These are phyloP conservation scores for Podospora comata DNA, from an alignment of 495 filamentous ascomycete genomes.

Conservation along the genomic window DNA sequence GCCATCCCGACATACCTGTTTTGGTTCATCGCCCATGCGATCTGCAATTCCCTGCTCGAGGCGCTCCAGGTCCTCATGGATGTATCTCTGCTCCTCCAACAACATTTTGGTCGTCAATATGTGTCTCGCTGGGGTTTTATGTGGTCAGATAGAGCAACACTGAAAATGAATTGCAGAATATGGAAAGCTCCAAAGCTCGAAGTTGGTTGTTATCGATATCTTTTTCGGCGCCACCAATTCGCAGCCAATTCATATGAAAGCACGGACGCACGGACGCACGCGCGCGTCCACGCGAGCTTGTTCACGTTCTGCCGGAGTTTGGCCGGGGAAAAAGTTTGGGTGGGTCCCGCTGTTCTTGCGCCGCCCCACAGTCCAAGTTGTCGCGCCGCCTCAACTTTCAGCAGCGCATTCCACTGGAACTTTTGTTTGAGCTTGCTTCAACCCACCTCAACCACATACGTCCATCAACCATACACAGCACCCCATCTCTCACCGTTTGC, in stretches of 20 bases:
- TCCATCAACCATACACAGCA: not conserved
- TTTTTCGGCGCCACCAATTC: conserved; percentile 9
- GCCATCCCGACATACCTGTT: conserved; percentile 61
- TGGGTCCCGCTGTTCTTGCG: not conserved
- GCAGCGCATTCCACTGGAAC: conserved; percentile 4
- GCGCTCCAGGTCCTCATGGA: conserved; percentile 94
- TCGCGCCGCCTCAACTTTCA: conserved; percentile 1
- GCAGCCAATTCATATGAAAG: not conserved
- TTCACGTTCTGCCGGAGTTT: not conserved
- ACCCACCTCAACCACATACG: not conserved
- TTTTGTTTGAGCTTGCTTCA: conserved; percentile 6
- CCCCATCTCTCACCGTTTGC: not conserved
- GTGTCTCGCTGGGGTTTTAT: not conserved
- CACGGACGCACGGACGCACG: not conserved
- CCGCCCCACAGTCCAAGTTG: not conserved
- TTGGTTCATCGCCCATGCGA: conserved; percentile 80
- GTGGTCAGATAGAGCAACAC: not conserved
- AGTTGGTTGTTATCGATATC: conserved; percentile 1
- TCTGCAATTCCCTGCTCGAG: conserved; percentile 92
- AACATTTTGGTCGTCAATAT: conserved; percentile 56
- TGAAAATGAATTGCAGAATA: not conserved
- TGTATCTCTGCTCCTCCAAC: conserved; percentile 84
- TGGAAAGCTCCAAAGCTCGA: not conserved
- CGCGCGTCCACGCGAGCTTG: not conserved
- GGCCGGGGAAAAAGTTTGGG: not conserved